Evolutionary conservation across 2,329 filamentous ascomycete genomes (phyloP), one percentile per base, ranked within the genome.

Genomic region (Colletotrichum scovillei): DNA sequence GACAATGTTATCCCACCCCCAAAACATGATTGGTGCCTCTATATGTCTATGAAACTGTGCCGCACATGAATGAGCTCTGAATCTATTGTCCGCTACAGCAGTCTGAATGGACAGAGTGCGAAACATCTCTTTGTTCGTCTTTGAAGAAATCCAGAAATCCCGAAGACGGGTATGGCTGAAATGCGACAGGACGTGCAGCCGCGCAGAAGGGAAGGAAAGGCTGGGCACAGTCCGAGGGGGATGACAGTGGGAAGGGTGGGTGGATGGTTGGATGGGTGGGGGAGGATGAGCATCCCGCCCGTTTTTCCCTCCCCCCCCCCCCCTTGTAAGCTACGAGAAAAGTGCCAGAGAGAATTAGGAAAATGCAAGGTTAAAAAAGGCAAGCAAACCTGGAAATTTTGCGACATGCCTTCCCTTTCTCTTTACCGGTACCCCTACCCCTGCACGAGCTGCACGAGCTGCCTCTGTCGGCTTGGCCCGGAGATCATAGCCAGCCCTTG

Each of bases 401-500:
- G 19, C 63, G 68, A 55, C 30, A 30, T 62, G 59, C 12, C 16
- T 42, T 19, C 12, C n/a, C 38, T 30, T 42, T 14, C 58, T 19
- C 58, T 6, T n/a, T 19, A 12, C 16, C 38, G 16, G 16, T 12
- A 16, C 16, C 24, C 9, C 12, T 24, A 62, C 38, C 22, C 28
- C 35, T 38, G 35, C 14, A 38, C 35, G 5, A 38, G 35, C 49
- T 68, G 64, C 58, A 72, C 63, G 14, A 19, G 16, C 30, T 24
- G 24, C 24, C 49, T 38, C 26, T 62, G 65, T 52, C 52, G 58
- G 64, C 64, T 68, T 72, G 52, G 69, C 52, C 52, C 58, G 52
- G 52, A 35, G n/a, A 63, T 35, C 58, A 64, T 52, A 42, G 52
- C 24, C 46, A 32, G 24, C 58, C 35, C 35, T 38, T 38, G 35